Evolutionary conservation across 805 yeast genomes (phyloP).

Genomic region (Debaryomyces tyrocola): DNA sequence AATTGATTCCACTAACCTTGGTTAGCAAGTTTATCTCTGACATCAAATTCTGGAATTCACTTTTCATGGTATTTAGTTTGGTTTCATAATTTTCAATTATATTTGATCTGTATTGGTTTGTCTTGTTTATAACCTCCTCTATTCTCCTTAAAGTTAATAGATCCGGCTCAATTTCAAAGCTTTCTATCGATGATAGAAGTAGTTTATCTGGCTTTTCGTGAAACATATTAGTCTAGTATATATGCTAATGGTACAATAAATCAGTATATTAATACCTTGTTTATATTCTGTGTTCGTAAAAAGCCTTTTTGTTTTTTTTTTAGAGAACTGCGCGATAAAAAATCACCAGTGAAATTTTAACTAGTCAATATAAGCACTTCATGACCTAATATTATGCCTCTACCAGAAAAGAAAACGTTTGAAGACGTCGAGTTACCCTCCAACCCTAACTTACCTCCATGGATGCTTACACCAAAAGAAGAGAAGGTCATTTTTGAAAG

Average conservation of each 20-base stretch:
- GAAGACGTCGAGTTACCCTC: conserved; percentile 40
- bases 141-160: conserved; percentile 45
- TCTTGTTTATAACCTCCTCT: conserved; percentile 32
- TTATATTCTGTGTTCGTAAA: neutral
- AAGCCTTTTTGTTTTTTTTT: conserved; percentile 3
- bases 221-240: conserved; percentile 17
- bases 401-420: conserved; percentile 27
- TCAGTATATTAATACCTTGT: neutral
- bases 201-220: conserved; percentile 35
- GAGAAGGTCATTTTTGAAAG: conserved; percentile 71
- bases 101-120: conserved; percentile 27
- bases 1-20: conserved; percentile 19
- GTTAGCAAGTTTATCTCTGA: conserved; percentile 18
- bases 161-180: conserved; percentile 55
- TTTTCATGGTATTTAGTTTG: conserved; percentile 7
- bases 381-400: neutral
- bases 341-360: neutral
- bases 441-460: conserved; percentile 58
- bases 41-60: conserved; percentile 9
- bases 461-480: conserved; percentile 77
- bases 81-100: conserved; percentile 15
- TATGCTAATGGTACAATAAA: neutral
- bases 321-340: conserved; percentile 1
- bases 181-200: conserved; percentile 43
- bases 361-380: neutral